Evolutionary conservation across 108 stramenopile genomes (phyloP).

Genomic region (Cyclotella baltica): DNA sequence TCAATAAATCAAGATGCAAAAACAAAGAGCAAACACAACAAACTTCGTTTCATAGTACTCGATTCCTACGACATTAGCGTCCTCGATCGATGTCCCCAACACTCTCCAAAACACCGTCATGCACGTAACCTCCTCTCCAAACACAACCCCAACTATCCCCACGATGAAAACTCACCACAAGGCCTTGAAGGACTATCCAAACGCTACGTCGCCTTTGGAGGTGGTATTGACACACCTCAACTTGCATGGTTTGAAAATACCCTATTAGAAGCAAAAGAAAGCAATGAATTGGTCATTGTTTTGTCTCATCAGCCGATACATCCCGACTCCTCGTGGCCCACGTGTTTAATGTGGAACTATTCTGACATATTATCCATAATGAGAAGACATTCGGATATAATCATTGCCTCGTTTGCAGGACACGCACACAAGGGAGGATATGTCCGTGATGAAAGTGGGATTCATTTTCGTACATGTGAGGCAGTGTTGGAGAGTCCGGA

Average conservation of each 20-base stretch:
- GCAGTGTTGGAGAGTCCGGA: slow-evolving; percentile 78
- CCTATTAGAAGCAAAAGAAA: slow-evolving; percentile 50
- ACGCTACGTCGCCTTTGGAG: slow-evolving; percentile 89
- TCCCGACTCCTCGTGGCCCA: slow-evolving; percentile 65
- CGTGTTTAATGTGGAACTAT: slow-evolving; percentile 87
- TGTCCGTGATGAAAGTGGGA: slow-evolving; percentile 74
- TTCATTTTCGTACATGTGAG: slow-evolving; percentile 85
- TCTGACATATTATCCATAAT: slow-evolving; percentile 64
- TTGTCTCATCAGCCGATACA: slow-evolving; percentile 83
- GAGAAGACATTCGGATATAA: slow-evolving; percentile 63
- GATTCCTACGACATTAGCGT: slow-evolving; percentile 82
- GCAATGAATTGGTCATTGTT: slow-evolving; percentile 68
- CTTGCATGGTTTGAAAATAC: slow-evolving; percentile 71
- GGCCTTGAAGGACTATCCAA: slow-evolving; percentile 63
- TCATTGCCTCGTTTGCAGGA: slow-evolving; percentile 77
- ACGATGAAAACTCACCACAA: slow-evolving; percentile 79
- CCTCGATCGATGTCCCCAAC: slow-evolving; percentile 60
- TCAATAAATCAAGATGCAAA: slow-evolving; percentile 8
- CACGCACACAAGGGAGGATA: slow-evolving; percentile 91
- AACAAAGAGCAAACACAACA: slow-evolving; percentile 6
- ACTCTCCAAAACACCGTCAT: slow-evolving; percentile 57
- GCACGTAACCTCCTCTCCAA: slow-evolving; percentile 60
- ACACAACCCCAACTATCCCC: slow-evolving; percentile 78
- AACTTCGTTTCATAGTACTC: slow-evolving; percentile 71
- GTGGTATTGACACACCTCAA: slow-evolving; percentile 72